Evolutionary conservation across 2,329 filamentous ascomycete species (phyloP), one percentile per base, ranked within the genome.

Genomic region (Cercospora sp.): DNA sequence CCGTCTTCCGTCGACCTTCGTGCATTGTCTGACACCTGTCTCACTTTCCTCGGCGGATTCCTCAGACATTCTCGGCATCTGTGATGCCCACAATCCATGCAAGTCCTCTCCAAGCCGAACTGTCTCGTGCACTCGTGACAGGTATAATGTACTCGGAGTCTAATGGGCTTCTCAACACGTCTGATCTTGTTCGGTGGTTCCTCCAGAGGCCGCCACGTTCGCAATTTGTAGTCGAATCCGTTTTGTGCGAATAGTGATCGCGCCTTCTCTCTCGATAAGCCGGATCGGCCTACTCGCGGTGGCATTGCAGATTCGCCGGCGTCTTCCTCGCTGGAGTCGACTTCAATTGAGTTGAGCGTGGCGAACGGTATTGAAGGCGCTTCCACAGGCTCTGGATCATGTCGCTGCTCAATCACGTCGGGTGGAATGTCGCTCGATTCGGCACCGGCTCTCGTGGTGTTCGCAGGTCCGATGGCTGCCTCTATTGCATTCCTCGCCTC

Each of bases 51-150:
- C 63, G 86, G 83, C 37, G 93, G 93, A 74, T 90, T 88, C 65
- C 92, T 88, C 30, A 88, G 87, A 79, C 94, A 97, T 76, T 91
- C 89, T 76, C 88, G 90, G 86, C 94, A 97, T 72, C 92, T 88
- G 58, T 84, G 83, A 81, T 97, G 94, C 73, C 91, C 86, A 82
- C 94, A 97, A 72, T 87, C 87, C 71, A 85, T 80, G 80, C 94
- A 97, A 68, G 90, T 84, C 81, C 90, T 93, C 74, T 90, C 87
- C 21, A 86, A 80, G 66, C 90, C 89, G 78, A 94, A 97, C 26
- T 87, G 86, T 13, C 90, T 87, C 67, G 89, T 87, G 82, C 94
- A 97, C 73, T 87, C 85, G 80, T 97, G 94, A 80, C 94, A 97
- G 70, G 87, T 89, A 73, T 90, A 88, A 78, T 91, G 90, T 63